Evolutionary conservation across 306 rosid species (phyloP).

Genomic region (Fragaria iinumae): DNA sequence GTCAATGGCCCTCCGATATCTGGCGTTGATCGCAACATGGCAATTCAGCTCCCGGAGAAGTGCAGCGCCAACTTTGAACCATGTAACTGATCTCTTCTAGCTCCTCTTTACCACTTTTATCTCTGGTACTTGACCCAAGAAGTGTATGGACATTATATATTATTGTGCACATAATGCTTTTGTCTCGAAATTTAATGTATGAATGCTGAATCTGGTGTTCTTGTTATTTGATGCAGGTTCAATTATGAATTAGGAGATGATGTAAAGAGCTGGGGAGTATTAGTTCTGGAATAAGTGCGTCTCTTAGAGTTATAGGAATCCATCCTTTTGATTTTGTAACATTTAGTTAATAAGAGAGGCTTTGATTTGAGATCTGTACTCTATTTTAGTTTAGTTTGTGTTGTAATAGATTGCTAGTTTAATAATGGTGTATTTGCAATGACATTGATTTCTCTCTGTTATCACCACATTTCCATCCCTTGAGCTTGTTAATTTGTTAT

Average conservation of each 20-base stretch:
- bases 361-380: conserved; percentile 4
- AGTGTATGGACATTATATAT: not conserved
- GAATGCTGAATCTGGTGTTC: not conserved
- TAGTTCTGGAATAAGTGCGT: conserved; percentile 30
- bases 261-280: conserved; percentile 12
- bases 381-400: not conserved
- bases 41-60: conserved; percentile 71
- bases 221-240: conserved; percentile 50
- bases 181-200: not conserved
- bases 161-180: not conserved
- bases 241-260: conserved; percentile 35
- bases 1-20: conserved; percentile 76
- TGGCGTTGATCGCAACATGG: conserved; percentile 84
- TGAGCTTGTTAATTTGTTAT: not conserved
- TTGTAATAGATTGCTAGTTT: not conserved
- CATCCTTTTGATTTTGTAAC: not conserved
- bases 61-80: conserved; percentile 72
- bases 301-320: conserved; percentile 8
- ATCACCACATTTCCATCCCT: not conserved
- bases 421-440: not conserved
- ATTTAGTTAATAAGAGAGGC: conserved; percentile 25
- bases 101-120: not conserved
- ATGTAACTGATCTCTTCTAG: conserved; percentile 39
- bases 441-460: not conserved
- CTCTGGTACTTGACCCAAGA: not conserved